A percentile compares a stretch with the other conserved stretches of the same genome.
phyloP scores from a whole-genome alignment of 352 stramenopile genomes.

The Aphanomyces stellatus region DNA sequence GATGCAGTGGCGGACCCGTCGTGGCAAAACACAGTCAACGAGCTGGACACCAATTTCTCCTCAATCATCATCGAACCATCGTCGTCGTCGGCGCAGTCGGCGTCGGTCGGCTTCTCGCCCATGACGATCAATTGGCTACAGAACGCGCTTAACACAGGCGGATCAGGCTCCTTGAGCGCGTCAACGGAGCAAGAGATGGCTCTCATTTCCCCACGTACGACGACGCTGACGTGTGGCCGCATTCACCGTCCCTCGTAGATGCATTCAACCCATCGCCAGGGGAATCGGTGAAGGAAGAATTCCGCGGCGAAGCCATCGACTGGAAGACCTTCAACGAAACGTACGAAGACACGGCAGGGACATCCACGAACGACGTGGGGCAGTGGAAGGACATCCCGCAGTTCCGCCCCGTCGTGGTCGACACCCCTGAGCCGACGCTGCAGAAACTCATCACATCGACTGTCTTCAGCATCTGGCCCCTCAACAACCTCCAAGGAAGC shows the following conservation, averaged over 20 bases:
- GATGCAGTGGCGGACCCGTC: neutral
- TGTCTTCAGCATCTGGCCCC: constrained; percentile 2
- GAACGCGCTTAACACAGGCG: constrained; percentile 49
- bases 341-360: constrained; percentile 32
- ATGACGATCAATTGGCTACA: constrained; percentile 73
- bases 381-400: constrained; percentile 79
- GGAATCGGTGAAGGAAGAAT: neutral
- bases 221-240: too few species aligned
- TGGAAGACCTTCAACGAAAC: constrained; percentile 82
- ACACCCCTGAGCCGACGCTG: neutral
- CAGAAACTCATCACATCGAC: constrained; percentile 4
- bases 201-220: constrained; percentile 13
- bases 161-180: constrained; percentile 48
- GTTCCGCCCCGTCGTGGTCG: constrained; percentile 47
- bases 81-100: neutral
- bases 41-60: constrained; percentile 7
- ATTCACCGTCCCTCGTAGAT: too few species aligned
- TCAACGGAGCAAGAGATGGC: constrained; percentile 8
- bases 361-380: constrained; percentile 26
- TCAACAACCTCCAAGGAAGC: neutral
- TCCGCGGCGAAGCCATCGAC: constrained; percentile 58
- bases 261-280: neutral
- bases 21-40: constrained; percentile 1
- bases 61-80: constrained; percentile 5
- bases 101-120: constrained; percentile 42